A percentile compares a stretch with the other conserved stretches of the same genome.
phyloP scores from a whole-genome alignment of 208 protist genomes.

The Trichomonas tenax region DNA sequence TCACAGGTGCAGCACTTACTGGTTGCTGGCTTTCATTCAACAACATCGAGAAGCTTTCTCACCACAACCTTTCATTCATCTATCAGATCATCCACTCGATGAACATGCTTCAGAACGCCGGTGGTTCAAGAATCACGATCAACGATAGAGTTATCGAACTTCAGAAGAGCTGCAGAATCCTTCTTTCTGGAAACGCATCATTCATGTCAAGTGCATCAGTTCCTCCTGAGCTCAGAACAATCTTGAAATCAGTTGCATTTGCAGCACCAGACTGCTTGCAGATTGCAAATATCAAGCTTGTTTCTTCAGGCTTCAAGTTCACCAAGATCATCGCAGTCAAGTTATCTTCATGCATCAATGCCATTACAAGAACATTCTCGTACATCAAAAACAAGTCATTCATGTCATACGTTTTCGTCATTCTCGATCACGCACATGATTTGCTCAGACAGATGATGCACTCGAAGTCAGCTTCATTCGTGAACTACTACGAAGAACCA shows the following conservation, averaged over 20 bases:
- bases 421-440: background rate
- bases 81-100: background rate
- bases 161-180: background rate
- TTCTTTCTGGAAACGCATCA: background rate
- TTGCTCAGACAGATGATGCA: background rate
- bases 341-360: background rate
- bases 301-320: background rate
- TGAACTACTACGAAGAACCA: conserved; percentile 11
- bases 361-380: background rate
- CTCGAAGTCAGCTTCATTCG: background rate
- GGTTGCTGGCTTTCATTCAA: background rate
- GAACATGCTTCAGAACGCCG: background rate
- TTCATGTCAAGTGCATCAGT: background rate
- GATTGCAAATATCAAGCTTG: background rate
- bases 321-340: background rate
- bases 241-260: background rate
- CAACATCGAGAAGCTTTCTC: background rate
- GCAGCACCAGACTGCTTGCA: background rate
- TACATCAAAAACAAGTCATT: background rate
- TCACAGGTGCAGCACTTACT: background rate
- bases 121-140: background rate
- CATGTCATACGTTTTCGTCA: background rate
- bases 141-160: background rate
- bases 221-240: background rate
- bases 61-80: background rate